Base-by-base conservation (phyloP, 495 filamentous ascomycete genomes). In the Aspergillus haitiensis region DNA sequence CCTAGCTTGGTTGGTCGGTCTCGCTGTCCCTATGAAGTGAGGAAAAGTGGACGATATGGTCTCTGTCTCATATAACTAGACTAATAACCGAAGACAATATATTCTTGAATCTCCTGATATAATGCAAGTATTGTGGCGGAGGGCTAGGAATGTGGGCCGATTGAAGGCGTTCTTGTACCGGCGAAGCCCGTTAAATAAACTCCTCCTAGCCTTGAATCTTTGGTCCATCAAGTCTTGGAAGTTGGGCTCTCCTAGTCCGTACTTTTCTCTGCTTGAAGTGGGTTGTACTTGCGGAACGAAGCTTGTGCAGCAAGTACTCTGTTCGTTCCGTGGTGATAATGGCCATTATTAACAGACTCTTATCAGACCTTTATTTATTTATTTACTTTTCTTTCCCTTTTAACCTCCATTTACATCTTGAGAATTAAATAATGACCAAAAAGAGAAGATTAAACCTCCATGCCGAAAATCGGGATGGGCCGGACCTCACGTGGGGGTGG, bases 31-130 rank as follows among this genome's bases (percentile, higher is more conserved):
- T 15, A 39, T 58, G 53, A 50, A 16, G 63, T 64, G 65, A 65
- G 55, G 58, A 65, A 64, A 56, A 62, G 60, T 61, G 60, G 58
- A 58, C 58, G 62, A 18, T 6, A 21, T 63, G 60, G 60, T 55
- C 63, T 60, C 52, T 67, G 67, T 70, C 67, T 65, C 60, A 70
- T 70, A 67, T 51, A 27, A 60, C 33, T 7, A n/a, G 36, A 36
- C 15, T 67, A 60, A 64, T 66, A 61, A 67, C 50, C 53, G 47
- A 55, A 58, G 53, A 62, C 27, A 61, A 63, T 52, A 55, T 62
- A 55, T 63, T 52, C 53, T 63, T 52, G 59, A 63, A 54, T 32
- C 40, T 40, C 42, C 58, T 60, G 55, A 58, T 51, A 46, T 34
- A 31, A 31, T 33, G 48, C 34, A 4, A n/a, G 10, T 34, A 40